Evolutionary conservation across 2,329 filamentous ascomycete genomes (phyloP), one percentile per base, ranked within the genome.

Genomic region (Periconia macrospinosa): DNA sequence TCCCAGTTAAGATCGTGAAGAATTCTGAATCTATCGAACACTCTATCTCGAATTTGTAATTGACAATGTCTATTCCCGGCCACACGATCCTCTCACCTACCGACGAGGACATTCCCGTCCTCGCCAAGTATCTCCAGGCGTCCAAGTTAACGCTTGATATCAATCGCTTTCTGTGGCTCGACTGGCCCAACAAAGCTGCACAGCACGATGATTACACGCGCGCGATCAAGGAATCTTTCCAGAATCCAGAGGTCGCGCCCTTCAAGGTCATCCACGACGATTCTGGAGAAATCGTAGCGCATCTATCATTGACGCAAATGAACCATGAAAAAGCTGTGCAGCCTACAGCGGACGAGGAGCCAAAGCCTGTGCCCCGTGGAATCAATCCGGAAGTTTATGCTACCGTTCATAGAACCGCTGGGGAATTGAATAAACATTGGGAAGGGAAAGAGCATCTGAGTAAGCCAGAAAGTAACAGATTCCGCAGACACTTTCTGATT

Each of bases 111-210:
- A 15, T 56, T 9, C 54, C 51, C 2, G 45, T 42, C 14, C 40
- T 56, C 18, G 20, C 44, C 6, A 35, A 30, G 1, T 48, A 46
- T 15, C 17, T 56, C 11, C 30, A 18, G 6, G 8, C 40, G n/a
- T 57, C 54, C 15, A 54, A 57, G 44, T 44, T 54, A 6, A 15
- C 15, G 11, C 52, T 57, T 5, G 10, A 48, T 13, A 54, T 57
- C 41, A 57, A 54, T 42, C 55, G 48, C 35, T 42, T 57, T 19
- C 37, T 57, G 9, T 52, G 33, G 41, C 45, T 45, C 18, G 27
- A 54, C 40, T 54, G 52, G 55, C 52, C 55, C 2, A 51, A 54
- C 18, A 30, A 52, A n/a, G 41, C 45, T 3, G 48, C 49, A 18
- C 52, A 57, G 23, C 9, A 17, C 3, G 48, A 18, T 5, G 23